Evolutionary conservation across 768 basidiomycete species (phyloP), one percentile per base, ranked within the genome.

Genomic region (Panellus pusillus): DNA sequence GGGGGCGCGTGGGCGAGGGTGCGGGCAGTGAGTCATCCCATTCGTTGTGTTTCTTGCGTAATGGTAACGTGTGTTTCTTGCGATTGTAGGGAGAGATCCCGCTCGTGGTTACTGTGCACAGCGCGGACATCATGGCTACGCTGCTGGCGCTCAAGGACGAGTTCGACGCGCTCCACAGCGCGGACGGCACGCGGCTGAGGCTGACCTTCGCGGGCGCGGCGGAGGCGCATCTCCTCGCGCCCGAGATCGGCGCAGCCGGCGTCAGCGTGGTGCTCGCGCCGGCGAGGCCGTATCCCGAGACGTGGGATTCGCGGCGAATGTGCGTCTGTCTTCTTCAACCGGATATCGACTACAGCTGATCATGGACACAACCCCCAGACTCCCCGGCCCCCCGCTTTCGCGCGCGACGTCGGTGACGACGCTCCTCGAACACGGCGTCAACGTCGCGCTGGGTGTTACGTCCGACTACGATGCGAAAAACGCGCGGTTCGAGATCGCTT

Each of bases 111-210:
- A 70, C 79, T 1, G 84, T 83, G 13, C 74, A 86, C 52, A 88
- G 78, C 61, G 89, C 88, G 9, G 91, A 93, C 66, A 75, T 86
- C 47, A 93, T 93, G 65, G 82, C 87, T 0, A 79, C 82, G 0
- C 68, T 93, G 13, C 70, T 94, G 37, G 62, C 58, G 4, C 78
- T 93, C 55, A 87, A 85, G 65, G 61, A 61, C 9, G 79, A 84
- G 45, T 75, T 79, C 18, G 80, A 86, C 44, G 60, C 44, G 3
- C 32, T 11, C 9, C 14, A 35, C 14, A 11, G 11, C 3, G 9
- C 2, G 32, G 32, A 14, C 0, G 61, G 48, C 0, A 71, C 66
- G 12, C 63, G 72, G 50, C 60, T 77, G 29, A 68, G 62, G n/a
- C 47, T 82, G 63, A 82, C 83, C 0, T 78, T 89, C 53, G 68